A percentile compares a stretch with the other conserved stretches of the same genome.
These are phyloP conservation scores for Pseudocohnilembus persalinus DNA, from an alignment of 169 alveolate genomes.

Conservation along the genomic window DNA sequence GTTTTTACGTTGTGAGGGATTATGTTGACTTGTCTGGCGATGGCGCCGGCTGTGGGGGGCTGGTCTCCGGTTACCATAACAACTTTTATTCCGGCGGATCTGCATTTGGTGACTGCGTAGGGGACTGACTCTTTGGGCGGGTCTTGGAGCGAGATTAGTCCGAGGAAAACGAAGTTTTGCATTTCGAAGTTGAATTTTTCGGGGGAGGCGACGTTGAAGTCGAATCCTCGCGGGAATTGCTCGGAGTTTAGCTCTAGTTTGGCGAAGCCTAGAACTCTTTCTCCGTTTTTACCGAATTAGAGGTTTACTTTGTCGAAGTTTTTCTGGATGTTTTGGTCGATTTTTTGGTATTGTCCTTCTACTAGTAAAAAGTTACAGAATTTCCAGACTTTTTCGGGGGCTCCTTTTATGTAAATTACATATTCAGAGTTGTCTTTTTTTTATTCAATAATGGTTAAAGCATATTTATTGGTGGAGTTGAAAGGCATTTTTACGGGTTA, in stretches of 20 bases:
- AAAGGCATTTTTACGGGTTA: slow-evolving; percentile 56
- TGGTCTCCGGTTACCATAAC: slow-evolving; percentile 88
- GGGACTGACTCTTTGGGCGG: slow-evolving; percentile 83
- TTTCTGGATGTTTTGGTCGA: slow-evolving; percentile 35
- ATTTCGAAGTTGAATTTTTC: slow-evolving; percentile 73
- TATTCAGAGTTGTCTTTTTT: slow-evolving; percentile 36
- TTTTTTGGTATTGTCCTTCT: slow-evolving; percentile 30
- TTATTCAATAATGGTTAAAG: slow-evolving; percentile 37
- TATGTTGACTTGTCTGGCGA: slow-evolving; percentile 70
- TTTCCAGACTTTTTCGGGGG: slow-evolving; percentile 57
- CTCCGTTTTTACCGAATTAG: slow-evolving; percentile 52
- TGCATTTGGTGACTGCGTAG: slow-evolving; percentile 74
- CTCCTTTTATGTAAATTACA: slow-evolving; percentile 52
- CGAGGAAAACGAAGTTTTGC: slow-evolving; percentile 69
- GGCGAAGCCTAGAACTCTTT: slow-evolving; percentile 68
- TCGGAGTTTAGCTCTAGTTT: slow-evolving; percentile 37
- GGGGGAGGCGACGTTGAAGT: slow-evolving; percentile 20
- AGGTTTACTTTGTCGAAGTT: slow-evolving; percentile 44
- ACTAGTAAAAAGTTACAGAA: slow-evolving; percentile 26
- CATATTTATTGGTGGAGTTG: slow-evolving; percentile 42
- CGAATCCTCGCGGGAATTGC: slow-evolving; percentile 27
- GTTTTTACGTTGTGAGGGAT: slow-evolving; percentile 19
- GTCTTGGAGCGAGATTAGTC: slow-evolving; percentile 77
- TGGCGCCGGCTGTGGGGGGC: slow-evolving; percentile 86
- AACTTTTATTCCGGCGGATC: slow-evolving; percentile 86